These are phyloP conservation scores for Eimeria praecox DNA, from an alignment of 169 alveolate species.

Conservation along the genomic window DNA sequence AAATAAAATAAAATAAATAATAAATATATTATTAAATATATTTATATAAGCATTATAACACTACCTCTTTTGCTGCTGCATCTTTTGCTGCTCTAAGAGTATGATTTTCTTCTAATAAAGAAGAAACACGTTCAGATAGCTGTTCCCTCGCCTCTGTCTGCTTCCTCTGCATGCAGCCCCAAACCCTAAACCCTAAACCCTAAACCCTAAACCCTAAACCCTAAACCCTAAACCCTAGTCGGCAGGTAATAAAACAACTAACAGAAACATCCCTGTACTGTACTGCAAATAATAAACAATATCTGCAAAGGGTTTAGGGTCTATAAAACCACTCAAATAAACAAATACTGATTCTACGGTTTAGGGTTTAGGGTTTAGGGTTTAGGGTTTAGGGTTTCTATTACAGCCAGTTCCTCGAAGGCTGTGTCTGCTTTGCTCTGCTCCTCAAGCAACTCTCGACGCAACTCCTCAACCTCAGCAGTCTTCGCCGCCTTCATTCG, in stretches of 20 bases:
- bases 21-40: background rate
- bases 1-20: background rate
- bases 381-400: conserved; percentile 57
- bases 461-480: conserved; percentile 71
- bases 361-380: conserved; percentile 50
- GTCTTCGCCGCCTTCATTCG: conserved; percentile 51
- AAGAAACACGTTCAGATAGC: background rate
- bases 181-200: conserved; percentile 68
- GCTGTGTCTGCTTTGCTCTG: conserved; percentile 49
- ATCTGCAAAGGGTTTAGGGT: background rate
- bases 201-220: conserved; percentile 45
- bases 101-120: background rate
- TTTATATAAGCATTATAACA: too few relatives aligned
- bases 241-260: background rate
- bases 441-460: conserved; percentile 59
- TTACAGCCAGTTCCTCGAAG: conserved; percentile 50
- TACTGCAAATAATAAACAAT: too few relatives aligned
- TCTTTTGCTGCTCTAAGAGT: background rate
- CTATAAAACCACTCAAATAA: background rate
- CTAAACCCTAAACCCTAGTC: conserved; percentile 29
- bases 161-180: conserved; percentile 46
- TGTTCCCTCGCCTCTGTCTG: conserved; percentile 26
- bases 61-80: background rate
- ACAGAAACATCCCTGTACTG: background rate
- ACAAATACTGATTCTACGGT: background rate